Conservation (phyloP, 306 rosid genomes). For the Begonia loranthoides region DNA sequence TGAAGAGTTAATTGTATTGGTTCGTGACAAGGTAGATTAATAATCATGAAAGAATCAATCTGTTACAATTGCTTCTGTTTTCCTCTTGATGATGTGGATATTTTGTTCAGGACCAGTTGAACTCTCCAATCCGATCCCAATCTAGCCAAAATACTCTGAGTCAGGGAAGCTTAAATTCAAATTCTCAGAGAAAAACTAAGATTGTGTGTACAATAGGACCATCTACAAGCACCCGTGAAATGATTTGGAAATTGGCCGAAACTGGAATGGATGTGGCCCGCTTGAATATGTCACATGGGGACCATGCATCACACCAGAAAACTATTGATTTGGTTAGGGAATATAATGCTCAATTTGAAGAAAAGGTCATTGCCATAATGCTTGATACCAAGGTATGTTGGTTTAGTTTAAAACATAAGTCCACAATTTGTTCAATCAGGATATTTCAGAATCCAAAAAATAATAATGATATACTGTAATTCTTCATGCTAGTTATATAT, state of each 20-base stretch:
- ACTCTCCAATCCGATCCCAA: slow-evolving; percentile 23
- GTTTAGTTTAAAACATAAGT: neutral
- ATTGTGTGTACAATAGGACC: slow-evolving; percentile 92
- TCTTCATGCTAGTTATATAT: too few relatives aligned
- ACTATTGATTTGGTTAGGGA: slow-evolving; percentile 74
- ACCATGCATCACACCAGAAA: slow-evolving; percentile 76
- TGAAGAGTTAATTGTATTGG: neutral
- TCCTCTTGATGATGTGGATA: neutral
- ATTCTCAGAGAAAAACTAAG: slow-evolving; percentile 55
- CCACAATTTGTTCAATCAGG: too few relatives aligned
- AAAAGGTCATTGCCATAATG: slow-evolving; percentile 81
- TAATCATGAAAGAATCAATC: neutral
- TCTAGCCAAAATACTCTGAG: slow-evolving; percentile 11
- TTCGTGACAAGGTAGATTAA: neutral
- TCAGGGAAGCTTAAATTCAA: slow-evolving; percentile 15
- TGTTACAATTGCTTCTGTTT: too few relatives aligned
- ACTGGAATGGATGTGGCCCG: slow-evolving; percentile 89
- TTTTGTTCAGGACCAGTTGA: slow-evolving; percentile 26
- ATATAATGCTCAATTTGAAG: slow-evolving; percentile 62
- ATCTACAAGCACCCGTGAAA: slow-evolving; percentile 71
- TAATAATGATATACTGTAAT: too few relatives aligned
- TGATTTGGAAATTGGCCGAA: slow-evolving; percentile 86
- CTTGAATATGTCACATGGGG: slow-evolving; percentile 93
- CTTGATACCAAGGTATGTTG: slow-evolving; percentile 80
- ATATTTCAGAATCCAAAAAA: too few relatives aligned